Percentiles rank a stretch among this genome's conserved stretches.
Evolutionary conservation across 2,329 filamentous ascomycete species (phyloP).

Genomic region (Monosporascus sp.): DNA sequence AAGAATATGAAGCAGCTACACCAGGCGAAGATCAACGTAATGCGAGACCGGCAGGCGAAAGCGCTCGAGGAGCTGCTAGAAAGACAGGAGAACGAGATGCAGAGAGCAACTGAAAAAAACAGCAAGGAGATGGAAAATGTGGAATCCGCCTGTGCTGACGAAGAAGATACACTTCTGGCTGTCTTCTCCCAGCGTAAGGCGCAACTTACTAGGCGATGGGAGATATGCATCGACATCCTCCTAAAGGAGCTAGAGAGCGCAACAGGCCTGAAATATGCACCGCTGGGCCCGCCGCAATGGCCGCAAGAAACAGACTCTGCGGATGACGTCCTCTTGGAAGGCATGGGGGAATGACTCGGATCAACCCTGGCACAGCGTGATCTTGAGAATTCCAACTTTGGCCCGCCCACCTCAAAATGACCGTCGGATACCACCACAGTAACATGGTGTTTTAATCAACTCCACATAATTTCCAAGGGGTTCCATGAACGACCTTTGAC

Average conservation of each 20-base stretch:
- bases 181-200: constrained; percentile 41
- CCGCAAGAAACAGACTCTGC: constrained; percentile 24
- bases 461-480: not conserved
- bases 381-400: not conserved
- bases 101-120: constrained; percentile 39
- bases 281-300: constrained; percentile 36
- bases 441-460: not conserved
- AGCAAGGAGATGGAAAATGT: constrained; percentile 44
- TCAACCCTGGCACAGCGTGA: not conserved
- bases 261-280: constrained; percentile 38
- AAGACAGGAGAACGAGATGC: constrained; percentile 48
- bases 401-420: not conserved
- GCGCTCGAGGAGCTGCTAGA: constrained; percentile 54
- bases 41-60: constrained; percentile 59
- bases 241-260: constrained; percentile 46
- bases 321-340: constrained; percentile 16
- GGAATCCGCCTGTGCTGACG: constrained; percentile 40
- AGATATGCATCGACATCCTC: constrained; percentile 46
- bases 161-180: constrained; percentile 43
- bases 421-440: not conserved
- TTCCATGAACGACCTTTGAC: no score
- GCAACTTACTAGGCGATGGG: constrained; percentile 46
- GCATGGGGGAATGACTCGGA: constrained; percentile 11
- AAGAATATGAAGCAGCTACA: constrained; percentile 56
- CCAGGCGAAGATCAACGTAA: constrained; percentile 57